A percentile compares a stretch with the other conserved stretches of the same genome.
These are phyloP conservation scores for Saturnispora galanensis DNA, from an alignment of 805 yeast genomes.

Conservation along the genomic window DNA sequence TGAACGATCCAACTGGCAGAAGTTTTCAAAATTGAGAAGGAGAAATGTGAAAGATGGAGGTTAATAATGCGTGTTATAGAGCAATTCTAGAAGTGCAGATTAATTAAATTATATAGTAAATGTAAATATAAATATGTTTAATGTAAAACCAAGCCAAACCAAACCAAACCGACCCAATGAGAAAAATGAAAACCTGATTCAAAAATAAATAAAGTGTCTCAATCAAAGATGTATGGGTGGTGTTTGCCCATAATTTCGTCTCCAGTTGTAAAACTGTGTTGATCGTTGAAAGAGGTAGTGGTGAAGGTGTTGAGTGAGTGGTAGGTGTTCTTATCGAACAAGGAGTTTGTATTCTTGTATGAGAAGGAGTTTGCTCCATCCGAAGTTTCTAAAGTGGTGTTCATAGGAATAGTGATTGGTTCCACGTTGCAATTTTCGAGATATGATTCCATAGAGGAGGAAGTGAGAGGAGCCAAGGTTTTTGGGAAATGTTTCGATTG, in stretches of 20 bases:
- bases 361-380: neutral
- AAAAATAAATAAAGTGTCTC: no score
- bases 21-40: slow-evolving; percentile 1
- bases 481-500: neutral
- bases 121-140: neutral
- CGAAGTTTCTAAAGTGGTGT: neutral
- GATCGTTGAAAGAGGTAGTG: neutral
- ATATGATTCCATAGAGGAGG: neutral
- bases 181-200: neutral
- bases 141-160: no score
- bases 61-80: no score
- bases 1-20: neutral
- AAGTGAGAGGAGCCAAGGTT: neutral
- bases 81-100: neutral
- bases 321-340: slow-evolving; percentile 11
- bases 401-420: slow-evolving; percentile 12
- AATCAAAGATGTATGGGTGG: no score
- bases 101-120: slow-evolving; percentile 2
- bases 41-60: neutral
- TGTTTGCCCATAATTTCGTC: no score
- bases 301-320: slow-evolving; percentile 3
- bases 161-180: no score
- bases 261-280: no score
- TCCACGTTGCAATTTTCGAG: slow-evolving; percentile 8
- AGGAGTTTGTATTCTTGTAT: slow-evolving; percentile 10